Base-by-base conservation (phyloP, 2,329 filamentous ascomycete species). In the Trichoderma sp. region DNA sequence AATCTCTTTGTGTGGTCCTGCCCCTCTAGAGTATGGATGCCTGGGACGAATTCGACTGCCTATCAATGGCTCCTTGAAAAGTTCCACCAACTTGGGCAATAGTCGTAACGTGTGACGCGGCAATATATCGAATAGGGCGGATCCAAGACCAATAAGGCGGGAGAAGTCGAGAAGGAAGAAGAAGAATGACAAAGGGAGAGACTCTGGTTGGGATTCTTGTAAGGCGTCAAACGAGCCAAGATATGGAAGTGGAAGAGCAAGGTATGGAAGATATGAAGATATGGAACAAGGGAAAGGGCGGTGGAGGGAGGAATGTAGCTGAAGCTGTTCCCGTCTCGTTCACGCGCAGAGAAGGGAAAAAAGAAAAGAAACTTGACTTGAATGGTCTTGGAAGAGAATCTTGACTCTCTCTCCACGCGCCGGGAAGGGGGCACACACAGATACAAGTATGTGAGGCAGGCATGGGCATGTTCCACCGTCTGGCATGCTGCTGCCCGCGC, bases 21-120 rank as follows among this genome's bases (percentile, higher is more conserved):
- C 33, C 41, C 65, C 60, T 74, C 74, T 45, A 64, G 38, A 53
- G 71, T 27, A 21, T 72, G 75, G 38, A 56, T 67, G 74, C 45
- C 74, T 76, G 79, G 78, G 77, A 80, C 78, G 78, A 71, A 76
- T 24, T 72, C 71, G 66, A 56, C 50, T 56, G 50, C 50, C 50
- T 56, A 72, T 63, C 72, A 33, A 45, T 11, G 74, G 63, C 68
- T 50, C 59, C 73, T 71, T 53, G 76, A 35, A 66, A 63, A 68
- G 75, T 38, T 75, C 71, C 75, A 75, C 75, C 62, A 56, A 38
- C 16, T 45, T 45, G 41, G 27, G 53, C 67, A 41, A 71, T 71
- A 64, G 41, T 33, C n/a, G 50, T 56, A 16, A 16, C 60, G 33
- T 71, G 50, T 53, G 63, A 65, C 64, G 24, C 64, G 24, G n/a